Evolutionary conservation across 345 rosid species (phyloP).

Genomic region (Gossypium australe): DNA sequence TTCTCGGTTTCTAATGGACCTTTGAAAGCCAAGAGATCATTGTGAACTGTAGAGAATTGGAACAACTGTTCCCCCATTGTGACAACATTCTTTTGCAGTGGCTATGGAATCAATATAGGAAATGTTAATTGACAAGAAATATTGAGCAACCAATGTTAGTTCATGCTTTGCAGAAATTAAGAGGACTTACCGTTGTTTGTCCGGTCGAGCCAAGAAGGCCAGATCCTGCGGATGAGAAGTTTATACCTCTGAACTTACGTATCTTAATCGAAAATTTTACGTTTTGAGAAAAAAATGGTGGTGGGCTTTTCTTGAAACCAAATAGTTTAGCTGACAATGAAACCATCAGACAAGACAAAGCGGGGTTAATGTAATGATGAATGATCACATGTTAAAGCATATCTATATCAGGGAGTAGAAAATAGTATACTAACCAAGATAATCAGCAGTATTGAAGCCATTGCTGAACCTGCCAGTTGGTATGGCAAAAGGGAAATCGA

Average conservation of each 20-base stretch:
- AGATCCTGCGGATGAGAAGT: slow-evolving; percentile 55
- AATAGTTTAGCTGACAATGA: slow-evolving; percentile 29
- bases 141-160: background rate
- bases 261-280: slow-evolving; percentile 18
- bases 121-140: slow-evolving; percentile 3
- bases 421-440: background rate
- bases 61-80: slow-evolving; percentile 34
- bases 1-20: slow-evolving; percentile 23
- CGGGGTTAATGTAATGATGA: no score
- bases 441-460: slow-evolving; percentile 55
- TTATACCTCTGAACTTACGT: slow-evolving; percentile 32
- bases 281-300: slow-evolving; percentile 30
- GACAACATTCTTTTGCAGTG: slow-evolving; percentile 21
- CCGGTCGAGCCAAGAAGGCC: slow-evolving; percentile 42
- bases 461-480: slow-evolving; percentile 61
- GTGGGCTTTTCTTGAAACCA: slow-evolving; percentile 46
- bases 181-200: slow-evolving; percentile 9
- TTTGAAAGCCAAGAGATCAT: slow-evolving; percentile 14
- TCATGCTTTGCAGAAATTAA: no score
- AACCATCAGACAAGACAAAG: background rate
- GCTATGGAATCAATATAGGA: background rate
- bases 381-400: no score
- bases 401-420: slow-evolving; percentile 8
- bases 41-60: slow-evolving; percentile 23
- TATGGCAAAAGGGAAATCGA: slow-evolving; percentile 39